These are phyloP conservation scores for Gyrodon lividus DNA, from an alignment of 768 basidiomycete genomes.

Conservation along the genomic window DNA sequence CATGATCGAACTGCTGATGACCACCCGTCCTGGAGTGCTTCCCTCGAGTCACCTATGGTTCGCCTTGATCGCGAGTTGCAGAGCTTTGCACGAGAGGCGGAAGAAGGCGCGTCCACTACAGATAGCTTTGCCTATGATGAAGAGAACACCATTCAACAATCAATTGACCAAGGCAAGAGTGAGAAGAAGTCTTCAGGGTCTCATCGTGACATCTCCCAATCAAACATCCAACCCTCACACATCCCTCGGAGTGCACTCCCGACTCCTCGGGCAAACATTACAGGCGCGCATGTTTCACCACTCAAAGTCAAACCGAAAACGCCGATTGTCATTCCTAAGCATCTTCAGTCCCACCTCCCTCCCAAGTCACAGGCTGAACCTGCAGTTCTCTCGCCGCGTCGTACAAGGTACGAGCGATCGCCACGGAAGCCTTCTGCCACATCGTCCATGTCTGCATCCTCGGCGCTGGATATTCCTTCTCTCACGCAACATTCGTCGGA, in stretches of 20 bases:
- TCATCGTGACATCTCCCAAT: conserved; percentile 50
- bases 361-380: conserved; percentile 66
- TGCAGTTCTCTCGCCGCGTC: conserved; percentile 41
- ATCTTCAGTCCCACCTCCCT: conserved; percentile 61
- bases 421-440: conserved; percentile 24
- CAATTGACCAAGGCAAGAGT: conserved; percentile 45
- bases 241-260: conserved; percentile 24
- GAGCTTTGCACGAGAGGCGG: conserved; percentile 43
- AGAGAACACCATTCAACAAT: conserved; percentile 25
- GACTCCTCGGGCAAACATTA: conserved; percentile 38
- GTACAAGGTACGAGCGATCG: conserved; percentile 29
- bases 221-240: conserved; percentile 44
- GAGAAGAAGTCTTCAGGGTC: conserved; percentile 42
- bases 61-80: conserved; percentile 63
- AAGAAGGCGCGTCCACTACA: conserved; percentile 32
- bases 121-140: conserved; percentile 34
- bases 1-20: conserved; percentile 43
- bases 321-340: conserved; percentile 48
- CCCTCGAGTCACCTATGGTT: conserved; percentile 72
- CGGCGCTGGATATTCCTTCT: conserved; percentile 51
- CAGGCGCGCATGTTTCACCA: conserved; percentile 42
- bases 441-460: conserved; percentile 35
- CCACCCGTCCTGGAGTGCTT: conserved; percentile 68
- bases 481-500: conserved; percentile 34
- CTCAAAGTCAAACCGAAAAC: conserved; percentile 59